Conservation (phyloP, 78 protist genomes). For the Ministeria vibrans region DNA sequence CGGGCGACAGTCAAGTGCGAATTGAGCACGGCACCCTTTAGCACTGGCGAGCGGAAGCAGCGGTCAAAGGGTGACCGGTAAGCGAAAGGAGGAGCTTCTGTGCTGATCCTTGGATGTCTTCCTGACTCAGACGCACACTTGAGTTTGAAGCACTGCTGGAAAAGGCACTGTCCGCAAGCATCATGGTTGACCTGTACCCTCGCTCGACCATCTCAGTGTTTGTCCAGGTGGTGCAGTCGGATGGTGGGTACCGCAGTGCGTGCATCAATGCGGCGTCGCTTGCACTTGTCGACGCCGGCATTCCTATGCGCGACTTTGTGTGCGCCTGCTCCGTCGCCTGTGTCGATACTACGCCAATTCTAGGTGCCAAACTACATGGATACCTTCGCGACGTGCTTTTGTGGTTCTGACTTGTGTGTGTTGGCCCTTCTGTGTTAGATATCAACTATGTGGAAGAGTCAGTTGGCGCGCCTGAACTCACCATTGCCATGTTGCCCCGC, state of each 20-base stretch:
- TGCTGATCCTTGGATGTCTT: background rate
- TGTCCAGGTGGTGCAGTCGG: conserved; percentile 85
- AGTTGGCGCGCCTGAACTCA: conserved; percentile 19
- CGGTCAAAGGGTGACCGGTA: conserved; percentile 8
- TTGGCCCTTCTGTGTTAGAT: background rate
- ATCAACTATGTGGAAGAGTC: conserved; percentile 15
- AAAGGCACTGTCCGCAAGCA: conserved; percentile 61
- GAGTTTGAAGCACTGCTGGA: conserved; percentile 48
- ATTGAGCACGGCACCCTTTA: conserved; percentile 60
- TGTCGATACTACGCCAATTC: background rate
- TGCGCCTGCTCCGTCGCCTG: conserved; percentile 1
- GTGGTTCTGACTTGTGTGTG: background rate
- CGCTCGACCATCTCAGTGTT: conserved; percentile 76
- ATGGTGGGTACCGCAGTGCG: conserved; percentile 74
- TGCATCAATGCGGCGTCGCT: conserved; percentile 84
- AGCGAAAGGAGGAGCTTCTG: background rate
- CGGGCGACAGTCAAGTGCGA: conserved; percentile 63
- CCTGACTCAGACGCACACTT: background rate
- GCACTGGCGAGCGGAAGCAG: conserved; percentile 43
- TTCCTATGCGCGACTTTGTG: conserved; percentile 59
- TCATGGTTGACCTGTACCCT: conserved; percentile 60
- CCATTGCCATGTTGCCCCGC: conserved; percentile 6
- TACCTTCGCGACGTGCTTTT: background rate
- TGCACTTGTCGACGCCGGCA: conserved; percentile 89
- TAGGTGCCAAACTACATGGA: background rate